phyloP scores from a whole-genome alignment of 75 land plant species.

The Picea glauca region DNA sequence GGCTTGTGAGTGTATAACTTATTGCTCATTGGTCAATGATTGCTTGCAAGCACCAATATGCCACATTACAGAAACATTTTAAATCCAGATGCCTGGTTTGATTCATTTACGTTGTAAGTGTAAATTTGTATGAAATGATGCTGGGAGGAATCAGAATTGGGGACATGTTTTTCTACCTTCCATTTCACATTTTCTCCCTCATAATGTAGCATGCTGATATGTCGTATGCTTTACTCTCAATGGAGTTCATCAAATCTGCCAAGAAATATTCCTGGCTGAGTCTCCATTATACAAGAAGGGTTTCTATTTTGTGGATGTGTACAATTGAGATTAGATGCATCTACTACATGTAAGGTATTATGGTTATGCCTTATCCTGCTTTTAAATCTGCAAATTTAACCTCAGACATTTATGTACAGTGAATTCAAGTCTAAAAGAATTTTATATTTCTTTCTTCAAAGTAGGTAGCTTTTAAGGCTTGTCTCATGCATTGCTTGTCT shows the following conservation, averaged over 20 bases:
- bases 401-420: background rate
- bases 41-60: background rate
- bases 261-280: background rate
- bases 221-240: background rate
- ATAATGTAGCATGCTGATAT: background rate
- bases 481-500: background rate
- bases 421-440: background rate
- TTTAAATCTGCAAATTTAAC: background rate
- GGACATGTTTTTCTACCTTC: background rate
- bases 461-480: background rate
- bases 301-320: background rate
- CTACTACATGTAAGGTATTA: background rate
- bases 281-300: background rate
- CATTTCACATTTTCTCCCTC: background rate
- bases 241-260: background rate
- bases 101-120: background rate
- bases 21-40: background rate
- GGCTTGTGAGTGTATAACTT: background rate
- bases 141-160: background rate
- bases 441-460: background rate
- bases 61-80: background rate
- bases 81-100: background rate
- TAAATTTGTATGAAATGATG: background rate
- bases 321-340: background rate
- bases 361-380: background rate